phyloP scores from a whole-genome alignment of 2,329 filamentous ascomycete species.

The Xylariaceae sp. region DNA sequence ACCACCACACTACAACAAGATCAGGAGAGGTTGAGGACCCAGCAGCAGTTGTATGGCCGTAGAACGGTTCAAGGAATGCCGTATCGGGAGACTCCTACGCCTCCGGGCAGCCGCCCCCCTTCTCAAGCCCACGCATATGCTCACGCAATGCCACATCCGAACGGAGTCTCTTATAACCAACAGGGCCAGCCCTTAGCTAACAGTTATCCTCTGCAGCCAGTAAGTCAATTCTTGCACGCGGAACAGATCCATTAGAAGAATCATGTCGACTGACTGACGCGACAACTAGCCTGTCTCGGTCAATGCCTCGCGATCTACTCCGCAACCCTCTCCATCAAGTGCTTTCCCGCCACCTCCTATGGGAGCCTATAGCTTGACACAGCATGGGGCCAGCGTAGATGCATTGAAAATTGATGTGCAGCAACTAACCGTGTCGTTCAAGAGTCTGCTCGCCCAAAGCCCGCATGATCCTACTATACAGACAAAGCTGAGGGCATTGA shows the following conservation, averaged over 20 bases:
- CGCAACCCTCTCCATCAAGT: constrained; percentile 36
- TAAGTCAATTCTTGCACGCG: constrained; percentile 12
- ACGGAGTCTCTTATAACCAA: constrained; percentile 29
- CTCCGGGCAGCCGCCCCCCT: constrained; percentile 48
- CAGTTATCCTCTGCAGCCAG: constrained; percentile 33
- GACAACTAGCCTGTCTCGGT: constrained; percentile 12
- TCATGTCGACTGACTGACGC: constrained; percentile 20
- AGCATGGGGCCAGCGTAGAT: constrained; percentile 58
- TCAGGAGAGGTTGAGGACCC: constrained; percentile 50
- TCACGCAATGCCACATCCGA: constrained; percentile 36
- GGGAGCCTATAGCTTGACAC: constrained; percentile 37
- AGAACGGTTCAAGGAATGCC: constrained; percentile 48
- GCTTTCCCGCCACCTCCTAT: constrained; percentile 40
- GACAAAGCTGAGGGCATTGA: constrained; percentile 74
- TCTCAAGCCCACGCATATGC: constrained; percentile 32
- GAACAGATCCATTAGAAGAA: neutral
- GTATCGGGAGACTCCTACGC: constrained; percentile 70
- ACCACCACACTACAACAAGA: constrained; percentile 56
- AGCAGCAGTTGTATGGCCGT: constrained; percentile 50
- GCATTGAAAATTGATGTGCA: constrained; percentile 79
- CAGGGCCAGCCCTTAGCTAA: constrained; percentile 22
- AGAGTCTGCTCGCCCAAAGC: constrained; percentile 68
- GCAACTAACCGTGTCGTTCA: constrained; percentile 66
- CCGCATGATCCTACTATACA: constrained; percentile 71
- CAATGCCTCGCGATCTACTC: constrained; percentile 36